These are phyloP conservation scores for Neurospora sp. DNA, from an alignment of 495 filamentous ascomycete species.

Conservation along the genomic window DNA sequence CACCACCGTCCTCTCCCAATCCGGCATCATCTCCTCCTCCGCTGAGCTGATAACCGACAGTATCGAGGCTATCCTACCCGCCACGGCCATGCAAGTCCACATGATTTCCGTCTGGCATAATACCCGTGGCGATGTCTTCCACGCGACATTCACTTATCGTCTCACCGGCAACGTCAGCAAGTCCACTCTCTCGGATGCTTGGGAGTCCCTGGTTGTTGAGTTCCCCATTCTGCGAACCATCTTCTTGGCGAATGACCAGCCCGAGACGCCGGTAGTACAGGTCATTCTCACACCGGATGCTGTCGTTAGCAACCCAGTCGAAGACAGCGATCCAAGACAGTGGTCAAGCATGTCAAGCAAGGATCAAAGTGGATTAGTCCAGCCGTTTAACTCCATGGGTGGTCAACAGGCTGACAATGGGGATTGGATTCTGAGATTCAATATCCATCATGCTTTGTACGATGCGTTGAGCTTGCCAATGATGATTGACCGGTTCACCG, in stretches of 20 bases:
- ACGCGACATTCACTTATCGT: slow-evolving; percentile 50
- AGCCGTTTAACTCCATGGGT: slow-evolving; percentile 5
- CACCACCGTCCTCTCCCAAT: neutral
- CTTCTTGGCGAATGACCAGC: slow-evolving; percentile 40
- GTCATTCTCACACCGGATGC: slow-evolving; percentile 8
- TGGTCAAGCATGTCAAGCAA: neutral
- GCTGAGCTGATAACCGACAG: neutral
- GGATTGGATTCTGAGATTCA: slow-evolving; percentile 27
- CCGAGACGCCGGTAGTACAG: slow-evolving; percentile 43
- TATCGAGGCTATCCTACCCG: slow-evolving; percentile 49
- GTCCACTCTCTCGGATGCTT: slow-evolving; percentile 36
- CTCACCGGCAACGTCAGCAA: slow-evolving; percentile 23
- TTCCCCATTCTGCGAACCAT: slow-evolving; percentile 51
- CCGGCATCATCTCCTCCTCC: neutral
- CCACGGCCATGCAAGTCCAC: slow-evolving; percentile 60
- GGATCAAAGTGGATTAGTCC: slow-evolving; percentile 1
- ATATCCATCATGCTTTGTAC: slow-evolving; percentile 69
- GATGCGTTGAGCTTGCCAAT: slow-evolving; percentile 59
- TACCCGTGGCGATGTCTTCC: slow-evolving; percentile 48
- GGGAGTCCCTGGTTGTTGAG: slow-evolving; percentile 43
- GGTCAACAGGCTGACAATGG: slow-evolving; percentile 1
- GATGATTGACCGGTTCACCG: slow-evolving; percentile 29
- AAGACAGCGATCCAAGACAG: neutral
- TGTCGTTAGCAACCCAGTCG: neutral
- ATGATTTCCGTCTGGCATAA: slow-evolving; percentile 62